Evolutionary conservation across 768 basidiomycete species (phyloP).

Genomic region (Asterophora parasitica): DNA sequence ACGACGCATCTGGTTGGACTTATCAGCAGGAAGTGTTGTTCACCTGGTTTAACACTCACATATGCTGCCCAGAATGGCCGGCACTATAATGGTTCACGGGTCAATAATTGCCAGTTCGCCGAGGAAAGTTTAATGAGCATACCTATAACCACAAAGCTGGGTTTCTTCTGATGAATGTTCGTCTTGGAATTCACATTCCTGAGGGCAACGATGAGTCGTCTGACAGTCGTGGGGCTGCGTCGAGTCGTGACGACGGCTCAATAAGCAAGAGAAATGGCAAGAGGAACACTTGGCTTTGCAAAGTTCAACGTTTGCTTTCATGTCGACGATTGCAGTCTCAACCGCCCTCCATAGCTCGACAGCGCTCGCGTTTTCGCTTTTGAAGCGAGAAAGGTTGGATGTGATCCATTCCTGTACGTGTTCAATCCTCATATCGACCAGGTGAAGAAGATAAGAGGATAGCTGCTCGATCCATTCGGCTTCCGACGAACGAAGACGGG

Average conservation of each 20-base stretch:
- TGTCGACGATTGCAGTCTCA: slow-evolving; percentile 37
- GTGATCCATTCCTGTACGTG: slow-evolving; percentile 50
- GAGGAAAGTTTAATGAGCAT: slow-evolving; percentile 16
- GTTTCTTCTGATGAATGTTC: slow-evolving; percentile 25
- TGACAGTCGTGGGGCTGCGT: slow-evolving; percentile 42
- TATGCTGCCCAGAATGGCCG: not conserved
- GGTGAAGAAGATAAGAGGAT: slow-evolving; percentile 29
- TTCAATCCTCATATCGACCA: slow-evolving; percentile 38
- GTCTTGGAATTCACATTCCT: slow-evolving; percentile 38
- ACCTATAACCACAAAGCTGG: slow-evolving; percentile 44
- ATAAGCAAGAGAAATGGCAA: slow-evolving; percentile 49
- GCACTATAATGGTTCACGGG: not conserved
- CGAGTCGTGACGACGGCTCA: slow-evolving; percentile 38
- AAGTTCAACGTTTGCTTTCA: slow-evolving; percentile 41
- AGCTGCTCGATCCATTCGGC: slow-evolving; percentile 37
- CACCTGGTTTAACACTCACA: not conserved
- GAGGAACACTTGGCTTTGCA: slow-evolving; percentile 43
- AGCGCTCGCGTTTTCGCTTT: slow-evolving; percentile 37
- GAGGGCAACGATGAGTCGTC: slow-evolving; percentile 43
- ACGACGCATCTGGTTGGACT: slow-evolving; percentile 41
- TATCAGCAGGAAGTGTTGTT: not conserved
- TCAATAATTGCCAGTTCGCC: not conserved
- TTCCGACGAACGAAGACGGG: slow-evolving; percentile 34
- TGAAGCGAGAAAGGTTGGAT: slow-evolving; percentile 45
- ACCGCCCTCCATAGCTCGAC: slow-evolving; percentile 40